Base-by-base conservation (phyloP, 1,284 basidiomycete species). In the Trametes versicolor region DNA sequence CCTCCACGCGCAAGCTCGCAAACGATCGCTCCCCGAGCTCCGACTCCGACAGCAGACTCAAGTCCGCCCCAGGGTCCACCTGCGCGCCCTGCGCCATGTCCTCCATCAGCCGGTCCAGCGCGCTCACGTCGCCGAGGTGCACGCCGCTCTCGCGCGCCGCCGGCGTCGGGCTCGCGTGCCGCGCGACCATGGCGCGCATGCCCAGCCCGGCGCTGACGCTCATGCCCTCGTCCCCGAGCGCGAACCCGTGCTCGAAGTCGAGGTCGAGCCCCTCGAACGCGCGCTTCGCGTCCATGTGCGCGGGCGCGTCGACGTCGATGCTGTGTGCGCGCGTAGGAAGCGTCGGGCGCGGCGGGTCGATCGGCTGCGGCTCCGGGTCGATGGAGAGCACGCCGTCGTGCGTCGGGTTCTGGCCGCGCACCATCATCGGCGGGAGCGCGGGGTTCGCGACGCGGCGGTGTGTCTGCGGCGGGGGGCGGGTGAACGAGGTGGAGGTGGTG, bases 71-170 rank as follows among this genome's bases (percentile, higher is more conserved):
- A 9, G 60, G 34, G 39, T 60, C 68, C 15, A 64, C 58, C 57
- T 71, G 79, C 21, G 63, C 65, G 32, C 63, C 58, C 80, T 74
- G 36, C 82, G 86, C 88, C 39, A 93, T 91, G 67, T 92, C 87
- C 64, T 92, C 89, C 85, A 92, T 91, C 41, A 94, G 81, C 62
- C 89, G 80, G 73, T 94, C 93, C 56, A 94, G 81, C 5, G 92
- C 92, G 69, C 90, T 92, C 85, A 92, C 90, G 60, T 92, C 90
- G 63, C 86, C 85, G 13, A 92, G 83, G 69, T 89, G 85, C 17
- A 78, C 58, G 49, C 63, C 51, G 48, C 68, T 65, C 19, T 75
- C 32, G 55, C 64, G 56, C 32, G 54, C 49, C 3, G 29, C 29
- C 29, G 29, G 29, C 29, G 29, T 47, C 8, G 48, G 60, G n/a